These are phyloP conservation scores for Saccharomyces jurei DNA, from an alignment of 805 yeast genomes.

Conservation along the genomic window DNA sequence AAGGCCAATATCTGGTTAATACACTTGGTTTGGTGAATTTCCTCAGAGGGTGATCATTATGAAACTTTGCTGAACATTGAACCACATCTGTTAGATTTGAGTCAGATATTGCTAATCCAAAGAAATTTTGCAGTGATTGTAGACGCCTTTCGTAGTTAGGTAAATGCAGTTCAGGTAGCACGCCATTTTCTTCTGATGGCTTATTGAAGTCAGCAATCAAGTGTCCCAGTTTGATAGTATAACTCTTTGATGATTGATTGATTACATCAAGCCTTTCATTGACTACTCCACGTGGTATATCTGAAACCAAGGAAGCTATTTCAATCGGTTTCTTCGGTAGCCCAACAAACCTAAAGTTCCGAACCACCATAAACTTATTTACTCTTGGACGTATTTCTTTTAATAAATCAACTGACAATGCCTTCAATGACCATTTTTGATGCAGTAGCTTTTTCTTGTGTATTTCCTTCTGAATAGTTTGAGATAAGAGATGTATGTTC, in stretches of 20 bases:
- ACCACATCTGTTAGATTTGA: constrained; percentile 5
- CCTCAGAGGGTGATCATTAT: constrained; percentile 1
- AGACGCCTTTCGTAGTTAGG: not conserved
- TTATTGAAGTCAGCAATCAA: constrained; percentile 12
- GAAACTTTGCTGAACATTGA: constrained; percentile 4
- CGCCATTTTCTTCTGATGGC: not conserved
- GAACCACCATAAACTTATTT: constrained; percentile 12
- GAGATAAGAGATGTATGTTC: not conserved
- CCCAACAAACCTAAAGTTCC: constrained; percentile 14
- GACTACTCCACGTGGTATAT: constrained; percentile 4
- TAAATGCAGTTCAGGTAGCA: not conserved
- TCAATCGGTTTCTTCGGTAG: constrained; percentile 13
- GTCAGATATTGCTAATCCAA: constrained; percentile 1
- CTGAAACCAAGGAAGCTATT: constrained; percentile 5
- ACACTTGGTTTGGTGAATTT: constrained; percentile 32
- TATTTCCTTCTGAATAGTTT: not conserved
- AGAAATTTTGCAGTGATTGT: constrained; percentile 5
- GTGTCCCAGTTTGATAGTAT: constrained; percentile 16
- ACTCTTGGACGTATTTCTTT: constrained; percentile 7
- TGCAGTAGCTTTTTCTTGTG: not conserved
- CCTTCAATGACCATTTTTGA: not conserved
- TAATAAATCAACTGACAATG: constrained; percentile 3
- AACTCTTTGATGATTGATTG: constrained; percentile 1
- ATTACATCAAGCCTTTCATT: constrained; percentile 3
- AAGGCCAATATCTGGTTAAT: constrained; percentile 60